phyloP scores from a whole-genome alignment of 768 basidiomycete genomes.

The Hygrocybe punicea region DNA sequence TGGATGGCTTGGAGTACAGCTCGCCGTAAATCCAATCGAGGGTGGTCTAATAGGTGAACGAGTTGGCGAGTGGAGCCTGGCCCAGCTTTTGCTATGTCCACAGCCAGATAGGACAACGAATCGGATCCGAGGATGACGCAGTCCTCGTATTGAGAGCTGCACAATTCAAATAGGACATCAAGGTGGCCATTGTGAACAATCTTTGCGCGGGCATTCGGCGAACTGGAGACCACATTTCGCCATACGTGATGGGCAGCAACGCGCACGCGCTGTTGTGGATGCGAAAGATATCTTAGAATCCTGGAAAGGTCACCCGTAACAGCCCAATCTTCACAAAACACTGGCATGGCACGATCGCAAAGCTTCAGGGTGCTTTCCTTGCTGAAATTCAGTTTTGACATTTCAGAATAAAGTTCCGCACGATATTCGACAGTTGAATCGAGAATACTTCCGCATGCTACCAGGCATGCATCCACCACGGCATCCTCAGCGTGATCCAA shows the following conservation, averaged over 20 bases:
- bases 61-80: conserved; percentile 8
- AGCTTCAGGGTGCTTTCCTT: conserved; percentile 18
- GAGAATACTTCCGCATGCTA: conserved; percentile 15
- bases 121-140: conserved; percentile 9
- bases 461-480: conserved; percentile 14
- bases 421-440: conserved; percentile 18
- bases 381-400: conserved; percentile 14
- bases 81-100: conserved; percentile 15
- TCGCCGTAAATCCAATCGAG: conserved; percentile 11
- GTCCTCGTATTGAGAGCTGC: conserved; percentile 17
- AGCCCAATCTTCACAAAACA: conserved; percentile 18
- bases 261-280: conserved; percentile 16
- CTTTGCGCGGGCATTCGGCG: conserved; percentile 14
- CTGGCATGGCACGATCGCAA: conserved; percentile 18
- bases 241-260: conserved; percentile 15
- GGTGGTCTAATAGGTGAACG: conserved; percentile 12
- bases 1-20: conserved; percentile 14
- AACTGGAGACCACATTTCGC: conserved; percentile 13
- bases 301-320: conserved; percentile 11
- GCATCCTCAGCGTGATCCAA: conserved; percentile 14
- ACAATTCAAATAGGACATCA: conserved; percentile 14
- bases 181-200: conserved; percentile 9
- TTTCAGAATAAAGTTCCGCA: conserved; percentile 11
- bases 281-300: conserved; percentile 11
- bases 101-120: conserved; percentile 12